These are phyloP conservation scores for Endocalyx cinctus DNA, from an alignment of 2,329 filamentous ascomycete genomes.

Conservation along the genomic window DNA sequence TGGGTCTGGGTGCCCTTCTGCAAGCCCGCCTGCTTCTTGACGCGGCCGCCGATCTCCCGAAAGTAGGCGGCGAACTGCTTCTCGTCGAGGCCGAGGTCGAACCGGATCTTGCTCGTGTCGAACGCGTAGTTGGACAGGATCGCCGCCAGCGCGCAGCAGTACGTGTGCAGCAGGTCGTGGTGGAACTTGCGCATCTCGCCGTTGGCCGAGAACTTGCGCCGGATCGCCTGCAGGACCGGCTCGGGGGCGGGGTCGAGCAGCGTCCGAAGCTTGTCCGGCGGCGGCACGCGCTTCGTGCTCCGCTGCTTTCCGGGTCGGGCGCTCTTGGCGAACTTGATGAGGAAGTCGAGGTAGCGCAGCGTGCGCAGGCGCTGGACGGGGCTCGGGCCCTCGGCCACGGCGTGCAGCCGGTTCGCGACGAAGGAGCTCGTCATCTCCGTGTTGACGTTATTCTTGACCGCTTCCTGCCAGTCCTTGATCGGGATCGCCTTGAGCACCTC, in stretches of 20 bases:
- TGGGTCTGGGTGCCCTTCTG: conserved; percentile 51
- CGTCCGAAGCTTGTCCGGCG: conserved; percentile 57
- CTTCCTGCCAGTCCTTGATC: conserved; percentile 70
- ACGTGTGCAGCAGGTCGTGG: conserved; percentile 66
- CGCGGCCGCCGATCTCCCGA: conserved; percentile 67
- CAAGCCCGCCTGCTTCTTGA: conserved; percentile 57
- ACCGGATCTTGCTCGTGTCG: conserved; percentile 63
- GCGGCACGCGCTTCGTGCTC: conserved; percentile 49
- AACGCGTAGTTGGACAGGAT: conserved; percentile 71
- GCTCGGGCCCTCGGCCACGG: conserved; percentile 49
- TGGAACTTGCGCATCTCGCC: conserved; percentile 67
- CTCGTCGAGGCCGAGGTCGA: conserved; percentile 69
- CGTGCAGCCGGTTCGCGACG: conserved; percentile 58
- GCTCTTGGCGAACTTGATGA: conserved; percentile 49
- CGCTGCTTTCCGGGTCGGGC: conserved; percentile 42
- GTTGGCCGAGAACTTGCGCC: conserved; percentile 62
- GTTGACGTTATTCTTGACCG: conserved; percentile 52
- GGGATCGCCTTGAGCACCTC: conserved; percentile 64
- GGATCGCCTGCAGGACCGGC: conserved; percentile 60
- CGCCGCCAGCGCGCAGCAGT: conserved; percentile 66
- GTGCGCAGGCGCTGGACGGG: conserved; percentile 51
- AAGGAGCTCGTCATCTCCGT: conserved; percentile 57
- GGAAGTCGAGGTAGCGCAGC: conserved; percentile 55
- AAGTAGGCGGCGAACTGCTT: conserved; percentile 70
- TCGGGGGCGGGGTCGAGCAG: conserved; percentile 54